phyloP scores from a whole-genome alignment of 148 eudicot genomes.

The Silene uniflora region DNA sequence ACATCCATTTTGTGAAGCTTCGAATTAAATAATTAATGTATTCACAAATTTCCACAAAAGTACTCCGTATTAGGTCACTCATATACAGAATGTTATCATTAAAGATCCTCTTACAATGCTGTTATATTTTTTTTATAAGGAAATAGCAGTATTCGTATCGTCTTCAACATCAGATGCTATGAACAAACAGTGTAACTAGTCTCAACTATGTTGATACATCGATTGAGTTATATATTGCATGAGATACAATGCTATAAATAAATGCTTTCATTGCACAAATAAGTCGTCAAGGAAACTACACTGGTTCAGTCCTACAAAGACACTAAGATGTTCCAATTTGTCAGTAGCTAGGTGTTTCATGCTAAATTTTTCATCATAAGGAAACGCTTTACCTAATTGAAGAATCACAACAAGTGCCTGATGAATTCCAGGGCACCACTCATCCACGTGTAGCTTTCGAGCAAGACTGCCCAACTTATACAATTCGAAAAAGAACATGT shows the following conservation, averaged over 20 bases:
- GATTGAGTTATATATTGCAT: background rate
- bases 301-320: background rate
- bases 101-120: no score
- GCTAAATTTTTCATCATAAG: background rate
- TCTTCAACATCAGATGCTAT: no score
- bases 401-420: conserved; percentile 46
- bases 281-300: background rate
- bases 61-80: background rate
- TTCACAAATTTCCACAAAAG: background rate
- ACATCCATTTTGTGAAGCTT: background rate
- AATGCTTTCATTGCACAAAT: background rate
- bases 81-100: background rate
- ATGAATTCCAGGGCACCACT: conserved; percentile 67
- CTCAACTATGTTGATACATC: no score
- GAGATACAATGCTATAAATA: background rate
- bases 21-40: background rate
- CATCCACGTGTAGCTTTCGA: conserved; percentile 79
- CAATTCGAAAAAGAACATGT: conserved; percentile 81
- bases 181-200: no score
- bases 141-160: no score
- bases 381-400: conserved; percentile 47
- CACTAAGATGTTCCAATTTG: background rate
- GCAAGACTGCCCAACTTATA: conserved; percentile 73
- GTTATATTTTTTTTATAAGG: no score
- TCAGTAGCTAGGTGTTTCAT: background rate